Conservation (phyloP, 345 rosid genomes). For the Camelina neglecta region DNA sequence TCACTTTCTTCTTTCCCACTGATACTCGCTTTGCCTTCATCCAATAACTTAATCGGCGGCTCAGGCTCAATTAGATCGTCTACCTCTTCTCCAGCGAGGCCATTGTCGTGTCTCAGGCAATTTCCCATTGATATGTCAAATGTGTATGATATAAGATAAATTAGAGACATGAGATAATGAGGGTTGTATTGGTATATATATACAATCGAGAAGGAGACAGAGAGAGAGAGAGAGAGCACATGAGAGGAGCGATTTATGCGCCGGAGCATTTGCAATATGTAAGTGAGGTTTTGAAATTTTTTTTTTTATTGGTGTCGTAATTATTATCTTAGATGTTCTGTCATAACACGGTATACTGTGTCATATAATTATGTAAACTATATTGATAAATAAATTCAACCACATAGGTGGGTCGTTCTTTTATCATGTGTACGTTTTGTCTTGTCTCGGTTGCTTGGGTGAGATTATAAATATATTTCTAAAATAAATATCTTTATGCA, state of each 20-base stretch:
- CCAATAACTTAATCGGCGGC: conserved; percentile 37
- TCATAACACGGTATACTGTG: conserved; percentile 37
- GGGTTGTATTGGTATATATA: background rate
- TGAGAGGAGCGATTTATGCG: conserved; percentile 56
- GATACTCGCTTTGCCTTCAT: conserved; percentile 23
- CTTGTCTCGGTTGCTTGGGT: conserved; percentile 26
- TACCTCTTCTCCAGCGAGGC: conserved; percentile 48
- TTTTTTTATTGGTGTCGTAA: conserved; percentile 18
- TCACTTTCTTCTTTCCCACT: conserved; percentile 20
- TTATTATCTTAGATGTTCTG: conserved; percentile 42
- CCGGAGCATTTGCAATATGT: conserved; percentile 47
- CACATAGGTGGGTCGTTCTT: conserved; percentile 26
- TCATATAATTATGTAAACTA: conserved; percentile 5
- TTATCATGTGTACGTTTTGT: conserved; percentile 36
- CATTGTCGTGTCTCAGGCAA: conserved; percentile 37
- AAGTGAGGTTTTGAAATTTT: conserved; percentile 33
- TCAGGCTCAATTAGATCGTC: conserved; percentile 8
- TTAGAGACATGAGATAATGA: conserved; percentile 28
- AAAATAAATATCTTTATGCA: background rate
- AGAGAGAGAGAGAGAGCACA: conserved; percentile 50
- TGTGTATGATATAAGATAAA: conserved; percentile 7
- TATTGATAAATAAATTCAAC: background rate
- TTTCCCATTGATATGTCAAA: conserved; percentile 39
- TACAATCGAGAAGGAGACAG: background rate
- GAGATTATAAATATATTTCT: background rate